phyloP scores from a whole-genome alignment of 768 basidiomycete species.

The Favolaschia claudopus region DNA sequence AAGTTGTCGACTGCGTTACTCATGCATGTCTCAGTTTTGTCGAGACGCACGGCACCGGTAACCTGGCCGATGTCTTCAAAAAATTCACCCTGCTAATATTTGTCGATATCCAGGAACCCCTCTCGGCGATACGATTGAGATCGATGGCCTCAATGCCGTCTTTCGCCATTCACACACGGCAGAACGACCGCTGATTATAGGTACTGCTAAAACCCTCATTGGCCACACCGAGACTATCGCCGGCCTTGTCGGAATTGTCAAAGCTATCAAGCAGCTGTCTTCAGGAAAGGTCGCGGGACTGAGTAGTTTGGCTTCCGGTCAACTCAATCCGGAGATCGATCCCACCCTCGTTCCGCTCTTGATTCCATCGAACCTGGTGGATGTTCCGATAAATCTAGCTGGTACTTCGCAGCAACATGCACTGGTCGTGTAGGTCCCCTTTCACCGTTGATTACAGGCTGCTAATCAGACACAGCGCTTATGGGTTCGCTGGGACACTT shows the following conservation, averaged over 20 bases:
- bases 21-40: slow-evolving; percentile 35
- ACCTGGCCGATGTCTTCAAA: too few relatives aligned
- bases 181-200: slow-evolving; percentile 40
- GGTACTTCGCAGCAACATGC: slow-evolving; percentile 36
- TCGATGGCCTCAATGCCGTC: slow-evolving; percentile 45
- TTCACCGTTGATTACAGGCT: background rate
- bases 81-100: too few relatives aligned
- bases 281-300: slow-evolving; percentile 40
- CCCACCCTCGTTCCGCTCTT: slow-evolving; percentile 38
- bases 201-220: slow-evolving; percentile 42
- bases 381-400: slow-evolving; percentile 24
- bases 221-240: slow-evolving; percentile 45
- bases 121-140: slow-evolving; percentile 45
- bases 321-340: slow-evolving; percentile 44
- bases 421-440: slow-evolving; percentile 37
- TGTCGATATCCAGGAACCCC: slow-evolving; percentile 34
- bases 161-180: slow-evolving; percentile 40
- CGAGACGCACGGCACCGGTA: slow-evolving; percentile 47
- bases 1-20: background rate
- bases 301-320: slow-evolving; percentile 36
- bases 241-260: slow-evolving; percentile 42
- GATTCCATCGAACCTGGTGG: slow-evolving; percentile 33
- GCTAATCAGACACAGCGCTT: slow-evolving; percentile 33
- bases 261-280: slow-evolving; percentile 36
- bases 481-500: slow-evolving; percentile 46